Evolutionary conservation across 140 eudicot genomes (phyloP).

Genomic region (Ambrosia hybrid): DNA sequence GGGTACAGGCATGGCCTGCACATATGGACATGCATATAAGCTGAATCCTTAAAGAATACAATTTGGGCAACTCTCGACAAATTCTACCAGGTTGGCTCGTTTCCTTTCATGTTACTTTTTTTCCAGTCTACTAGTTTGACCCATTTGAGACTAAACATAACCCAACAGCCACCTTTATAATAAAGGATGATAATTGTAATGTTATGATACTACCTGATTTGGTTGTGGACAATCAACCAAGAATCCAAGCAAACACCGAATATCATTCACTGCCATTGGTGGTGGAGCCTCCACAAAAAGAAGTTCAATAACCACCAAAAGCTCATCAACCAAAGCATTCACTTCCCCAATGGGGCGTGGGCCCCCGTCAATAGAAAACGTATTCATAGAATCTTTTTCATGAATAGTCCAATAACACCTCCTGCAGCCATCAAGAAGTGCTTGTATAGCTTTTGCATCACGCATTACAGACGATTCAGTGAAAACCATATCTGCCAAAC

Average conservation of each 20-base stretch:
- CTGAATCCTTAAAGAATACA: too few species aligned
- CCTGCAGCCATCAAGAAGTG: constrained; percentile 96
- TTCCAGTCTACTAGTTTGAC: too few species aligned
- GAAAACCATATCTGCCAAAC: constrained; percentile 95
- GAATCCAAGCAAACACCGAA: constrained; percentile 88
- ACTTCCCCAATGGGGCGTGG: constrained; percentile 89
- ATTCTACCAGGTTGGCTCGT: too few species aligned
- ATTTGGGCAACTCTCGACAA: too few species aligned
- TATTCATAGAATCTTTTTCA: constrained; percentile 76
- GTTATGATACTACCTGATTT: constrained; percentile 68
- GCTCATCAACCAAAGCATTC: constrained; percentile 96
- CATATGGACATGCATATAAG: too few species aligned
- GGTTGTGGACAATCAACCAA: constrained; percentile 97
- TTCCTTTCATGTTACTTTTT: too few species aligned
- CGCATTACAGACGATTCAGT: constrained; percentile 86
- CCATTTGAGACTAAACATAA: too few species aligned
- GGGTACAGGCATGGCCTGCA: too few species aligned
- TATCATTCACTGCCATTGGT: constrained; percentile 72
- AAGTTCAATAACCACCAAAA: constrained; percentile 82
- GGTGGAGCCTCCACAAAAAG: constrained; percentile 82
- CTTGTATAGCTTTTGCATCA: constrained; percentile 93
- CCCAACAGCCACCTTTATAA: too few species aligned
- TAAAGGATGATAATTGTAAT: too few species aligned
- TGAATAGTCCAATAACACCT: constrained; percentile 86
- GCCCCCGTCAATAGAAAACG: constrained; percentile 55